Evolutionary conservation across 768 basidiomycete genomes (phyloP).

Genomic region (Coprinopsis cinerea): DNA sequence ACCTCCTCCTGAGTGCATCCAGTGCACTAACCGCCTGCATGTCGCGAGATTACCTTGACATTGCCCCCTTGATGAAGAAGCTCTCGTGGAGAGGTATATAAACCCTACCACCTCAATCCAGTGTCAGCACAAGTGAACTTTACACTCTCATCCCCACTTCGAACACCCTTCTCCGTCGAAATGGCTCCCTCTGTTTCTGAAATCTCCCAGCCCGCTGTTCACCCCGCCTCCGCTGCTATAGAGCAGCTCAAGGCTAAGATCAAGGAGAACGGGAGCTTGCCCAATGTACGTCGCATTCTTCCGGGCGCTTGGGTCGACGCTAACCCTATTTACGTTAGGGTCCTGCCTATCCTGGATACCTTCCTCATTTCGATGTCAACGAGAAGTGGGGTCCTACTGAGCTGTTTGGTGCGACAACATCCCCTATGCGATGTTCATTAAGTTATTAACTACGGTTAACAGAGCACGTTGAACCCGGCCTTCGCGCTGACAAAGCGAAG

Average conservation of each 20-base stretch:
- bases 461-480: constrained; percentile 41
- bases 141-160: too few species aligned
- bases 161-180: background rate
- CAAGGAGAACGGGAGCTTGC: background rate
- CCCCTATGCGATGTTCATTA: background rate
- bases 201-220: constrained; percentile 9
- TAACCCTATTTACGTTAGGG: constrained; percentile 17
- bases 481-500: constrained; percentile 43
- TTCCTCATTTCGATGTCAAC: constrained; percentile 36
- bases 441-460: constrained; percentile 1
- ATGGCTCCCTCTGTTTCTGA: constrained; percentile 31
- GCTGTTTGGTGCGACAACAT: constrained; percentile 31
- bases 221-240: constrained; percentile 5
- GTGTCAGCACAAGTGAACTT: too few species aligned
- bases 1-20: background rate
- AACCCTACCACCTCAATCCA: too few species aligned
- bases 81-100: too few species aligned
- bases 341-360: constrained; percentile 44
- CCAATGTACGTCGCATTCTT: background rate
- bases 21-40: background rate
- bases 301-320: background rate
- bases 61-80: too few species aligned
- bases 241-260: constrained; percentile 9
- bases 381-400: constrained; percentile 48
- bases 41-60: background rate